Percentiles rank a stretch among this genome's conserved stretches.
phyloP scores from a whole-genome alignment of 2,329 filamentous ascomycete species.

The Claviceps humidiphila region DNA sequence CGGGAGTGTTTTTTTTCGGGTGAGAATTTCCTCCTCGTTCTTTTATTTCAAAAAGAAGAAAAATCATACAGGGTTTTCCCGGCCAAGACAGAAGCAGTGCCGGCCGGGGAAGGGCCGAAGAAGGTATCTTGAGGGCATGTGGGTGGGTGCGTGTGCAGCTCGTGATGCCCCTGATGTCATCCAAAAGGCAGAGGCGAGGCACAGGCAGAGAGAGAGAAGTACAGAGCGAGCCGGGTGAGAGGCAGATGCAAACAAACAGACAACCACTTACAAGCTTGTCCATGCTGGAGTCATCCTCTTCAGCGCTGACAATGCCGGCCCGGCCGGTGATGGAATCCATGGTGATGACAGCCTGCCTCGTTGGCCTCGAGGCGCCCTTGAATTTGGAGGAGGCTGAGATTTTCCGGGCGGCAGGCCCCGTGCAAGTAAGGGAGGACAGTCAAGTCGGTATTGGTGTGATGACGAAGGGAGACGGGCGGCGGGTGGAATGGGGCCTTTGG shows the following conservation, averaged over 20 bases:
- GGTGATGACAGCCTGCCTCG: slow-evolving; percentile 11
- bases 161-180: slow-evolving; percentile 3
- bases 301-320: slow-evolving; percentile 43
- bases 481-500: background rate
- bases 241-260: background rate
- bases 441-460: slow-evolving; percentile 6
- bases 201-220: background rate
- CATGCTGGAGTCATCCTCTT: slow-evolving; percentile 38
- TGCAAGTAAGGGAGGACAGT: slow-evolving; percentile 8
- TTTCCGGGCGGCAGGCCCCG: slow-evolving; percentile 5
- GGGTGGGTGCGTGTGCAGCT: slow-evolving; percentile 4
- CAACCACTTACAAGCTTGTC: slow-evolving; percentile 43
- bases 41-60: background rate
- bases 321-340: slow-evolving; percentile 36
- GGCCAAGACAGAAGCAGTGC: background rate
- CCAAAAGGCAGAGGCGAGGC: background rate
- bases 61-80: background rate
- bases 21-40: no score
- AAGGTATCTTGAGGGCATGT: background rate
- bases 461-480: slow-evolving; percentile 1
- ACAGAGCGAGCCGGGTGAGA: slow-evolving; percentile 3
- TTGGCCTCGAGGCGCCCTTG: slow-evolving; percentile 5
- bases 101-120: background rate
- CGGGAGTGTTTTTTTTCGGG: background rate
- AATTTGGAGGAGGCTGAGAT: slow-evolving; percentile 5